Evolutionary conservation across 2,329 filamentous ascomycete genomes (phyloP).

Genomic region (Trichoderma atrobrunneum): DNA sequence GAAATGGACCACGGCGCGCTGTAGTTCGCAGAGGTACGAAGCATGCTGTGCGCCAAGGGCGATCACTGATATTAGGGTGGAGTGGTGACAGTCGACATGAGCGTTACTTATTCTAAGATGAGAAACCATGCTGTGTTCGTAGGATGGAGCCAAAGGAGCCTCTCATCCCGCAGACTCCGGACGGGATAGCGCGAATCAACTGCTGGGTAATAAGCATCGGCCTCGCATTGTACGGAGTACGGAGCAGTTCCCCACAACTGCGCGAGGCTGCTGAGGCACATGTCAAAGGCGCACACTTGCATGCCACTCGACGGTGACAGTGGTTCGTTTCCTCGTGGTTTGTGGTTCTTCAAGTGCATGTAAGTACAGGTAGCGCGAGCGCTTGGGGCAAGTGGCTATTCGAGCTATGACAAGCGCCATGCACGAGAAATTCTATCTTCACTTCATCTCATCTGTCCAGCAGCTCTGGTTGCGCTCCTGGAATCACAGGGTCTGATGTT

Average conservation of each 20-base stretch:
- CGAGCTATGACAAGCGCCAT: neutral
- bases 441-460: neutral
- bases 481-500: neutral
- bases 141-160: neutral
- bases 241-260: neutral
- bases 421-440: neutral
- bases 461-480: neutral
- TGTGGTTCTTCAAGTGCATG: neutral
- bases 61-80: constrained; percentile 8
- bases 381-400: neutral
- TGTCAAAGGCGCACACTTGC: neutral
- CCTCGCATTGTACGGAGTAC: neutral
- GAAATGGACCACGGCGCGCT: neutral
- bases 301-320: neutral
- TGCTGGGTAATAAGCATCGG: neutral
- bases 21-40: neutral
- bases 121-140: neutral
- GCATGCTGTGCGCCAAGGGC: neutral
- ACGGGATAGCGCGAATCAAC: neutral
- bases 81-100: constrained; percentile 1
- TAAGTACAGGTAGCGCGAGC: neutral
- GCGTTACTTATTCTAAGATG: neutral
- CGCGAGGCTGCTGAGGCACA: constrained; percentile 6
- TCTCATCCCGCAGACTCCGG: constrained; percentile 5
- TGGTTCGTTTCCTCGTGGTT: neutral